Conservation (phyloP, 163 green algal genomes). For the Volvox carteri region DNA sequence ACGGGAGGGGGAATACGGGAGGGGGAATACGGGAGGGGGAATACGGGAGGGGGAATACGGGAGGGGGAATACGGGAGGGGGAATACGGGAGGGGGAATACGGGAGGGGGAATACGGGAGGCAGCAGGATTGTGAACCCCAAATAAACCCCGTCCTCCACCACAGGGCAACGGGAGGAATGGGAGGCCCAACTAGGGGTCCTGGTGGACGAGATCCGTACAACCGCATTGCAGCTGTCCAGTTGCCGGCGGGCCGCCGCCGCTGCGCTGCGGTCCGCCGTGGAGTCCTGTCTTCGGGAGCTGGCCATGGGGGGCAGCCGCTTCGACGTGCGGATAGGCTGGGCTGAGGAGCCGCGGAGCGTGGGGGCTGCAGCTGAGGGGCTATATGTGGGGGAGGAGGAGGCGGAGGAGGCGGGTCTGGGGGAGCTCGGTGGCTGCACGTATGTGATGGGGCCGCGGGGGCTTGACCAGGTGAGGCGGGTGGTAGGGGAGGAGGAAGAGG, state of each 20-base stretch:
- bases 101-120: no score
- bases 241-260: constrained; percentile 73
- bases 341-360: neutral
- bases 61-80: no score
- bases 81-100: no score
- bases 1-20: no score
- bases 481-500: neutral
- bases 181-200: constrained; percentile 60
- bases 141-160: no score
- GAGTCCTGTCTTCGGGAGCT: constrained; percentile 82
- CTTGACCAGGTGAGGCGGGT: constrained; percentile 22
- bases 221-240: constrained; percentile 47
- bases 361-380: constrained; percentile 6
- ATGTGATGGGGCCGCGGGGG: constrained; percentile 14
- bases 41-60: no score
- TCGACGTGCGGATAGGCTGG: constrained; percentile 81
- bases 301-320: constrained; percentile 83
- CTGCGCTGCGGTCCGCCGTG: constrained; percentile 76
- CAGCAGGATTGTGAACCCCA: no score
- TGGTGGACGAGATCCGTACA: constrained; percentile 22
- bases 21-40: no score
- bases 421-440: constrained; percentile 29
- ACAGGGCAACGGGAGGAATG: constrained; percentile 71
- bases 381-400: constrained; percentile 48
- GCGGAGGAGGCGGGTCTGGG: constrained; percentile 43